These are phyloP conservation scores for Penicillium expansum DNA, from an alignment of 2,329 filamentous ascomycete species.

Conservation along the genomic window DNA sequence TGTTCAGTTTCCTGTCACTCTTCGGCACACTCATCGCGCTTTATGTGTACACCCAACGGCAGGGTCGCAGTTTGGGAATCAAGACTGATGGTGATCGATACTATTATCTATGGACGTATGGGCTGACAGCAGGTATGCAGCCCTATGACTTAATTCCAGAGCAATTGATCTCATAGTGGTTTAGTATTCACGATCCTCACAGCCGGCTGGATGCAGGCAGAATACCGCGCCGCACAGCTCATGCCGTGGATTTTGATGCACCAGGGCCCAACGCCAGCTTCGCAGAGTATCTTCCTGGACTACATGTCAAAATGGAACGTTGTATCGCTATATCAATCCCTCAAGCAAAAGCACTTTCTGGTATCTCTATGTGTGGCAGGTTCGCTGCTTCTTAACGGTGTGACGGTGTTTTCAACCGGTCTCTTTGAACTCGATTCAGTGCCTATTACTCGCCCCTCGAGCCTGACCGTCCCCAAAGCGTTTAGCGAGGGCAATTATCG, in stretches of 20 bases:
- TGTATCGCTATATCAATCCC: constrained; percentile 4
- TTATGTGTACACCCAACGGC: background rate
- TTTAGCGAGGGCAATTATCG: background rate
- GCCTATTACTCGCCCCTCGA: background rate
- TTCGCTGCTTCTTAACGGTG: background rate
- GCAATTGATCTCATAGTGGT: background rate
- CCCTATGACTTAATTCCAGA: background rate
- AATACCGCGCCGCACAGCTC: constrained; percentile 15
- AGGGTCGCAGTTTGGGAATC: constrained; percentile 1
- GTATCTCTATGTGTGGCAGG: constrained; percentile 8
- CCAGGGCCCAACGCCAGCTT: constrained; percentile 2
- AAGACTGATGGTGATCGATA: background rate
- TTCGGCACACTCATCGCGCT: background rate
- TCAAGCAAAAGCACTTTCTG: constrained; percentile 11
- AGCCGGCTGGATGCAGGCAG: constrained; percentile 8
- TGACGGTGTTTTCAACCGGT: constrained; percentile 6
- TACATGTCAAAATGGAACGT: constrained; percentile 13
- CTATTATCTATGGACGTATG: constrained; percentile 11
- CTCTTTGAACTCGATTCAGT: constrained; percentile 2
- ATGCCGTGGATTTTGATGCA: constrained; percentile 14
- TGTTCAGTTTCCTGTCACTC: background rate
- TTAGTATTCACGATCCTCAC: constrained; percentile 11
- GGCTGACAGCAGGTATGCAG: constrained; percentile 10
- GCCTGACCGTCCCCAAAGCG: background rate
- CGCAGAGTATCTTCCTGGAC: constrained; percentile 12